phyloP scores from a whole-genome alignment of 2,329 filamentous ascomycete genomes.

The Colletotrichum limetticola region DNA sequence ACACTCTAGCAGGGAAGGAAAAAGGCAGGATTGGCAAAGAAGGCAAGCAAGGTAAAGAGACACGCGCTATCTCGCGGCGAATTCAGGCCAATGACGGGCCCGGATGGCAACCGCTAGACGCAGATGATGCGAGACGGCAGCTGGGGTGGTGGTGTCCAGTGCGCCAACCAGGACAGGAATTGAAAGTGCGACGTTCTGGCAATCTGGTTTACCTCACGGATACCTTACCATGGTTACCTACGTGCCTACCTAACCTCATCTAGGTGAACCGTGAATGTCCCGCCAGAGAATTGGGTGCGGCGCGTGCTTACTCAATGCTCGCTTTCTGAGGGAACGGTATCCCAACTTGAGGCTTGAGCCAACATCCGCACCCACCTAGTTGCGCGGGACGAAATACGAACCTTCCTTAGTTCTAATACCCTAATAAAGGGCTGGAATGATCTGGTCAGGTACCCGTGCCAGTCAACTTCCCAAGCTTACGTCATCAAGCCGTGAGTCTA shows the following conservation, averaged over 20 bases:
- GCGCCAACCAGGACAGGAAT: background rate
- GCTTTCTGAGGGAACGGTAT: background rate
- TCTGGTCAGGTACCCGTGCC: background rate
- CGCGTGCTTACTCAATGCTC: conserved; percentile 4
- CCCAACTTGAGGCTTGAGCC: conserved; percentile 8
- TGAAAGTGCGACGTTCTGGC: background rate
- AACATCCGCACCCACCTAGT: background rate
- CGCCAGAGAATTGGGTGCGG: conserved; percentile 1
- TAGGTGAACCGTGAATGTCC: too few relatives aligned
- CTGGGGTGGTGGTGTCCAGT: background rate
- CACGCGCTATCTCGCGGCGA: background rate
- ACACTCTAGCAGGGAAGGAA: background rate
- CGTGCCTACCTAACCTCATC: too few relatives aligned
- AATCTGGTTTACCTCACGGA: too few relatives aligned
- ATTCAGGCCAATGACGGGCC: background rate
- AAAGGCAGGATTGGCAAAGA: conserved; percentile 1
- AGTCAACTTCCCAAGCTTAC: background rate
- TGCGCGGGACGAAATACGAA: background rate
- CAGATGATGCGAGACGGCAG: conserved; percentile 19
- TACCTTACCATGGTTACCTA: too few relatives aligned
- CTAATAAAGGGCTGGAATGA: background rate
- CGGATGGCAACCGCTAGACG: background rate
- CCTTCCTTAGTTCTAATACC: background rate
- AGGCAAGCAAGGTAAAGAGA: conserved; percentile 14
- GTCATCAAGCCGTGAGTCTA: background rate